Base-by-base conservation (phyloP, 129 eudicot species). In the Artemisia argyi region DNA sequence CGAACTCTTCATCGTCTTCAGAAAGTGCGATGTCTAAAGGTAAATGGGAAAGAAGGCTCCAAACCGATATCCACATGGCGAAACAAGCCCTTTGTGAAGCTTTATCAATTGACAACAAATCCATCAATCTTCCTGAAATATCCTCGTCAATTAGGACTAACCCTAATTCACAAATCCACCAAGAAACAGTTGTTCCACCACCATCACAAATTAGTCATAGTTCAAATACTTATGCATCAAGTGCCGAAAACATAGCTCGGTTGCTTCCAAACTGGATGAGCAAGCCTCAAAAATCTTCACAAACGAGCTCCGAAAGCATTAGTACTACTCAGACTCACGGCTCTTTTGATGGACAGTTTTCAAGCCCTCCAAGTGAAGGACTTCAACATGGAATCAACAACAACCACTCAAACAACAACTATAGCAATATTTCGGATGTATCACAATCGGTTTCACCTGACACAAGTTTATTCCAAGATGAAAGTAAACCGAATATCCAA, bases 41-140 rank as follows among this genome's bases (percentile, higher is more conserved):
- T 55, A 77, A 80, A 80, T 80, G 84, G 84, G 84, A 80, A 22
- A 69, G 80, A 75, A 74, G 80, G 68, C 84, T 80, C 5, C 84
- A 80, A 80, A 80, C 84, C 5, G 84, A 80, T 74, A 80, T 80
- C 61, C 76, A 74, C 61, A 80, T 68, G 66, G 84, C 84, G 11
- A 80, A 80, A 74, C 80, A 80, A 80, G 84, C 84, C 68, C 80
- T 74, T 61, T 69, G 76, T 69, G 84, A 80, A 13, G 84, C 84
- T 17, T 80, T 74, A 69, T 80, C 80, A 65, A 48, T 80, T 14
- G 80, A 80, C 35, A 80, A 73, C 42, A 80, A 74, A 24, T 48
- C 84, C 54, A 55, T 57, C 68, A 72, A 51, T 53, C 69, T 56
- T 39, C 63, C 80, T 53, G 28, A 78, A 55, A 24, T 72, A 51